A percentile compares a stretch with the other conserved stretches of the same genome.
phyloP scores from a whole-genome alignment of 2,329 filamentous ascomycete species.

The Magnaporthiopsis rhizophila region DNA sequence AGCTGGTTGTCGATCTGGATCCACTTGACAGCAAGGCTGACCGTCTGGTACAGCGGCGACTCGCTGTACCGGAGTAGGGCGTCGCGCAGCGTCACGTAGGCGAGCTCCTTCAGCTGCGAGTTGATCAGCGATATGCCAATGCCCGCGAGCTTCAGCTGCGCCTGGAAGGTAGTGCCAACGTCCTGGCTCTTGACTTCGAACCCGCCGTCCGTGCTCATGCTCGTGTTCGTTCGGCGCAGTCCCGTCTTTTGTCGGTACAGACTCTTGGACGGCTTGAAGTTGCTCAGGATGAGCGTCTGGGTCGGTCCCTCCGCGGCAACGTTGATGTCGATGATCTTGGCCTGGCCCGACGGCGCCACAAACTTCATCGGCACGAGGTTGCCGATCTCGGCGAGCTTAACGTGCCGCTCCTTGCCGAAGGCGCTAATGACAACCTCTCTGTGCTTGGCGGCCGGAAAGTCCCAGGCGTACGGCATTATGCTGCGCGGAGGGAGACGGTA shows the following conservation, averaged over 20 bases:
- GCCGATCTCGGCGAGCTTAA: conserved; percentile 93
- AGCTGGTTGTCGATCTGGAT: conserved; percentile 98
- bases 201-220: conserved; percentile 42
- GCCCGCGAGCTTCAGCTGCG: conserved; percentile 79
- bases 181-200: conserved; percentile 95
- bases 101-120: conserved; percentile 79
- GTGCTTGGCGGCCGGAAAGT: conserved; percentile 94
- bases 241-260: conserved; percentile 60
- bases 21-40: conserved; percentile 92
- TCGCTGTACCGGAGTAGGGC: conserved; percentile 88
- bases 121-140: conserved; percentile 93
- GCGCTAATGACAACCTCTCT: conserved; percentile 83
- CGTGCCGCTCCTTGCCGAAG: conserved; percentile 74
- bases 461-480: conserved; percentile 99
- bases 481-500: conserved; percentile 89
- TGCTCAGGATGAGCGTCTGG: conserved; percentile 87
- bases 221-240: conserved; percentile 28
- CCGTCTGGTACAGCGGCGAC: conserved; percentile 85
- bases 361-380: conserved; percentile 94
- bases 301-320: conserved; percentile 93
- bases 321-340: conserved; percentile 93
- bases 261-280: conserved; percentile 88
- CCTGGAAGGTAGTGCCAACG: conserved; percentile 79
- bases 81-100: conserved; percentile 88
- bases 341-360: conserved; percentile 54